These are phyloP conservation scores for Gaertneriomyces sp. DNA, from an alignment of 192 early-diverging fungal species.

Conservation along the genomic window DNA sequence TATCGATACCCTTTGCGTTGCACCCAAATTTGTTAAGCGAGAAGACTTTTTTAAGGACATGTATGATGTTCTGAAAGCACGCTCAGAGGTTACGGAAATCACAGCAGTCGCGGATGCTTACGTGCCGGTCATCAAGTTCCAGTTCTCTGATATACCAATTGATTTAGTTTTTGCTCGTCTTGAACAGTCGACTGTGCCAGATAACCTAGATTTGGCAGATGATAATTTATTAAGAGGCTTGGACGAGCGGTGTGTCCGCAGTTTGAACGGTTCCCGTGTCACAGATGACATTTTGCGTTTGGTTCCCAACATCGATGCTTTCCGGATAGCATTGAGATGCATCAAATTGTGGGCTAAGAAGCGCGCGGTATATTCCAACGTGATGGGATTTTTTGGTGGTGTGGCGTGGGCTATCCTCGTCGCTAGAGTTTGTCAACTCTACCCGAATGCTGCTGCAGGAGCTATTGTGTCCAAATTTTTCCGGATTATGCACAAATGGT, in stretches of 20 bases:
- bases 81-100: slow-evolving; percentile 82
- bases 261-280: slow-evolving; percentile 91
- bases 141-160: slow-evolving; percentile 87
- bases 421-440: slow-evolving; percentile 91
- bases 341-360: slow-evolving; percentile 97
- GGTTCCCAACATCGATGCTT: slow-evolving; percentile 85
- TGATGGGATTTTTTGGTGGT: slow-evolving; percentile 97
- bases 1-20: slow-evolving; percentile 97
- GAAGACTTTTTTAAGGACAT: slow-evolving; percentile 93
- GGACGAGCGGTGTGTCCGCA: slow-evolving; percentile 82
- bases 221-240: slow-evolving; percentile 80
- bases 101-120: slow-evolving; percentile 83
- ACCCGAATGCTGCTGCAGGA: slow-evolving; percentile 88
- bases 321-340: slow-evolving; percentile 85
- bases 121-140: slow-evolving; percentile 94
- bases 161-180: slow-evolving; percentile 91
- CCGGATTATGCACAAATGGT: slow-evolving; percentile 79
- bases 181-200: slow-evolving; percentile 68
- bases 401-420: slow-evolving; percentile 98
- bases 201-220: slow-evolving; percentile 81
- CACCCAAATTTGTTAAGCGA: slow-evolving; percentile 80
- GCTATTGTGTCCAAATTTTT: slow-evolving; percentile 88
- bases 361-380: slow-evolving; percentile 91
- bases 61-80: slow-evolving; percentile 76
- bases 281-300: slow-evolving; percentile 94